Evolutionary conservation across 768 basidiomycete genomes (phyloP).

Genomic region (Auriculariales sp.): DNA sequence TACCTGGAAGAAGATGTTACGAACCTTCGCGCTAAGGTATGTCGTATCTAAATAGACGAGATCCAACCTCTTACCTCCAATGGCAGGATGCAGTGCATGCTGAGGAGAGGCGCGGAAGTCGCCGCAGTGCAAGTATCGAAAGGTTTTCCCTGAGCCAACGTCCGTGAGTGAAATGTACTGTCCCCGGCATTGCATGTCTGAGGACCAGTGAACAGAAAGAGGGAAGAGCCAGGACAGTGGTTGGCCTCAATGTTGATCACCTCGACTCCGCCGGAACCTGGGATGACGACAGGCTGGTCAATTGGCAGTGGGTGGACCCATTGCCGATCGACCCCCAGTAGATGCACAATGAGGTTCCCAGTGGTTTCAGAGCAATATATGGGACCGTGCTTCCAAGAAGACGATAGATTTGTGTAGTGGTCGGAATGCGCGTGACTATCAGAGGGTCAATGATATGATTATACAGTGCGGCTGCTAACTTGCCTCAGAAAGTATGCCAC

Average conservation of each 20-base stretch:
- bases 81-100: conserved; percentile 72
- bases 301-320: conserved; percentile 85
- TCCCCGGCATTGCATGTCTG: conserved; percentile 87
- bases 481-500: conserved; percentile 89
- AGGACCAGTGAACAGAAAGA: conserved; percentile 86
- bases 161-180: conserved; percentile 54
- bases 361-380: conserved; percentile 94
- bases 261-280: conserved; percentile 68
- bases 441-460: background rate
- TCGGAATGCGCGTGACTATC: conserved; percentile 90
- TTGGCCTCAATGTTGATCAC: conserved; percentile 97
- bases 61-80: conserved; percentile 72
- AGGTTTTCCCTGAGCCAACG: conserved; percentile 53
- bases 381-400: conserved; percentile 78
- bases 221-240: conserved; percentile 90
- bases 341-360: conserved; percentile 81
- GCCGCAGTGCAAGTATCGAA: conserved; percentile 91
- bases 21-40: conserved; percentile 73
- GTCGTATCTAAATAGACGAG: conserved; percentile 93
- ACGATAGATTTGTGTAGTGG: conserved; percentile 85
- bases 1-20: no score
- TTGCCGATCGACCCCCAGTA: conserved; percentile 75
- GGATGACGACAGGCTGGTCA: conserved; percentile 58
- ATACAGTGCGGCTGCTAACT: conserved; percentile 10
- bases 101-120: conserved; percentile 83